These are phyloP conservation scores for Dioszegia hungarica DNA, from an alignment of 768 basidiomycete species.

Conservation along the genomic window DNA sequence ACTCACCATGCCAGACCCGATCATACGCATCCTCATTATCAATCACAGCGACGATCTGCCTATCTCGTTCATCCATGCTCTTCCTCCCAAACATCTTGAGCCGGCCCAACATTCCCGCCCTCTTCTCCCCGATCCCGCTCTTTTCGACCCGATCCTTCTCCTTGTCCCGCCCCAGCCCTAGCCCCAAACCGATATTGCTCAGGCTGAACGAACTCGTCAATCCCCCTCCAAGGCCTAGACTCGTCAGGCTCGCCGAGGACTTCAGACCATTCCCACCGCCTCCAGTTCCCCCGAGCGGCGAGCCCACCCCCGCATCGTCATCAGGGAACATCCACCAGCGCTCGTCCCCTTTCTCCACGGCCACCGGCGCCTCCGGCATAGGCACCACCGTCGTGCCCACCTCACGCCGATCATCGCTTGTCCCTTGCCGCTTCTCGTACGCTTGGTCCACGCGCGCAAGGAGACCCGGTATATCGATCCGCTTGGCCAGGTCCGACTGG, in stretches of 20 bases:
- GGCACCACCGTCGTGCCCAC: constrained; percentile 4
- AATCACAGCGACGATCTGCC: neutral
- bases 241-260: neutral
- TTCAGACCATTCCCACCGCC: no score
- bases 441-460: constrained; percentile 35
- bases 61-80: constrained; percentile 3
- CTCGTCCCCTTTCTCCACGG: neutral
- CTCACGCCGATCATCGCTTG: neutral
- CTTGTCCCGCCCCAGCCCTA: neutral
- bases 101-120: constrained; percentile 25
- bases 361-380: neutral
- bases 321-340: constrained; percentile 5
- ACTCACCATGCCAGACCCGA: neutral
- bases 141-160: neutral
- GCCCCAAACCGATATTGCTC: neutral
- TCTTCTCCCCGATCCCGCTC: neutral
- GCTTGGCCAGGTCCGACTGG: constrained; percentile 15
- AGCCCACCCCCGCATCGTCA: neutral
- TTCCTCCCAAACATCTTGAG: constrained; percentile 21
- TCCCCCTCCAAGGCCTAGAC: constrained; percentile 1
- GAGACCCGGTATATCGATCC: constrained; percentile 35
- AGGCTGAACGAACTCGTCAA: neutral
- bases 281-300: neutral
- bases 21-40: neutral
- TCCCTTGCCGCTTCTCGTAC: constrained; percentile 16